Base-by-base conservation (phyloP, 768 basidiomycete species). In the Paxillus rubicundulus region DNA sequence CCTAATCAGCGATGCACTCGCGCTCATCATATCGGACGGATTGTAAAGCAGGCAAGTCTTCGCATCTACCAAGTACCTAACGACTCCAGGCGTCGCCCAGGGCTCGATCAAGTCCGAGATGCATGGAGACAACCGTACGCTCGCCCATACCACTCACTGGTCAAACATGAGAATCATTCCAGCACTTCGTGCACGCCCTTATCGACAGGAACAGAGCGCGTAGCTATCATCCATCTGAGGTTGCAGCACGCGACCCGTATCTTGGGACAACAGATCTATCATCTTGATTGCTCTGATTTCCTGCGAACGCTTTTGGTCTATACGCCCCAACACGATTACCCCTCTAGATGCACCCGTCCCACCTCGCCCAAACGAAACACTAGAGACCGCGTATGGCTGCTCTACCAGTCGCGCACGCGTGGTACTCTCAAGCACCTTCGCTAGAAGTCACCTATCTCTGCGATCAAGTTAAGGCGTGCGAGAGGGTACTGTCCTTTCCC, bases 351-450 rank as follows among this genome's bases (percentile, higher is more conserved):
- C 71, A 14, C 71, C 77, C 16, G 74, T 77, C 7, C 85, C 84
- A 9, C 80, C 84, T 30, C 79, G 95, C 20, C 77, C 77, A 0
- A 83, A 87, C 54, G 95, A 98, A 67, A 63, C 77, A 5, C 65
- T 82, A 24, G 78, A 85, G 38, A 84, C 82, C 3, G 74, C 86
- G 50, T 82, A 93, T 32, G 90, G 94, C 48, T 79, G 97, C 80
- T 95, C 9, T 99, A 98, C 70, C 95, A 98, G 73, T 87, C 87
- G 9, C 79, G 96, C 61, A 99, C 98, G 69, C 82, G 96, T 18
- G 96, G 96, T 9, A 98, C 90, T 33, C 76, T 98, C 50, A 58
- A 89, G 89, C 73, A 98, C 96, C 2, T 99, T 97, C 71, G 95
- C 95, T 17, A 78, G 83, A 59, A 91, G 96, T 61, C 66, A 85